Percentiles rank a stretch among this genome's conserved stretches.
Conservation (phyloP, 441 rosid genomes). For the Syzygium syzygioides region DNA sequence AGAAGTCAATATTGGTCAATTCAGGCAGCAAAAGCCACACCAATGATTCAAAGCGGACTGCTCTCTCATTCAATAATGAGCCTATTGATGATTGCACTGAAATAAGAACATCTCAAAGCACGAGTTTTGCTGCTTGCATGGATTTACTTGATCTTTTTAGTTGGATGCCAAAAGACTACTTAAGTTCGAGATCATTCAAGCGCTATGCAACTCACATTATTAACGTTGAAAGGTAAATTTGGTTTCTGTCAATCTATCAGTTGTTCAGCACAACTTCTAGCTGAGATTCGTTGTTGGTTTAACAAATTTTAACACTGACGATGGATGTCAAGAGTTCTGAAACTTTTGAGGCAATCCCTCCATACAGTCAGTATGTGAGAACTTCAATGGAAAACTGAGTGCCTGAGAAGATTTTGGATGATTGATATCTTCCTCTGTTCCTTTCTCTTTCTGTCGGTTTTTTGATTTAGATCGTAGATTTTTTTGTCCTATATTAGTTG, state of each 20-base stretch:
- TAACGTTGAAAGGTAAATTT: constrained; percentile 71
- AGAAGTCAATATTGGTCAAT: constrained; percentile 23
- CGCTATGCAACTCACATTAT: constrained; percentile 45
- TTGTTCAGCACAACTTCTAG: neutral
- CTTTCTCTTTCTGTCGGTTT: neutral
- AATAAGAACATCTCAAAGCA: constrained; percentile 16
- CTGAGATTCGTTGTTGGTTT: neutral
- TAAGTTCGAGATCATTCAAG: constrained; percentile 53
- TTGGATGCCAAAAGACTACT: constrained; percentile 72
- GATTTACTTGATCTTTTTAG: constrained; percentile 54
- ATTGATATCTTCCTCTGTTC: neutral
- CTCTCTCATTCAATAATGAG: constrained; percentile 18
- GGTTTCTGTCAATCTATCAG: neutral
- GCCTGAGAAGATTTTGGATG: neutral
- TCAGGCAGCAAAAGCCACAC: constrained; percentile 14
- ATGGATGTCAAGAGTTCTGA: neutral
- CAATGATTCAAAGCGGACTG: constrained; percentile 9
- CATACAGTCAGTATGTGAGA: neutral
- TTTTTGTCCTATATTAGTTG: neutral
- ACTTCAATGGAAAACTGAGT: neutral
- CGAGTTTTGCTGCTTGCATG: constrained; percentile 46
- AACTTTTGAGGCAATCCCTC: neutral
- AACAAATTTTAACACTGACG: neutral
- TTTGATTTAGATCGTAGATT: neutral
- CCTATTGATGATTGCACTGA: constrained; percentile 26